phyloP scores from a whole-genome alignment of 1,284 basidiomycete genomes.

The Irpex rosettiformis region DNA sequence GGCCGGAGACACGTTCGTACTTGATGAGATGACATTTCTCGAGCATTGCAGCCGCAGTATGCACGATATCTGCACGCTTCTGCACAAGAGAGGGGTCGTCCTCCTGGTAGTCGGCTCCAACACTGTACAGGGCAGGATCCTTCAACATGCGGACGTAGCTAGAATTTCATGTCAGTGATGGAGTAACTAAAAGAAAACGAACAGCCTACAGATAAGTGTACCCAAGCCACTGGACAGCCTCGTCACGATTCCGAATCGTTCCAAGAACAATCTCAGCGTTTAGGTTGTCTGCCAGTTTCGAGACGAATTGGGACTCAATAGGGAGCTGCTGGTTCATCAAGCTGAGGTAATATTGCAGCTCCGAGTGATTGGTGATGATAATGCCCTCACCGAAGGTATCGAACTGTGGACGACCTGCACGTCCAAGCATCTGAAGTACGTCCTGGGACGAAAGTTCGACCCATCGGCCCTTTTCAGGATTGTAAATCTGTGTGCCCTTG shows the following conservation, averaged over 20 bases:
- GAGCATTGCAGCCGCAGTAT: conserved; percentile 90
- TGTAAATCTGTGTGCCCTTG: conserved; percentile 99
- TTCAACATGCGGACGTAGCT: conserved; percentile 97
- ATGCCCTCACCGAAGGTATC: conserved; percentile 98
- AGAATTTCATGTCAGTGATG: conserved; percentile 9
- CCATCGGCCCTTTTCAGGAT: conserved; percentile 98
- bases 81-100: conserved; percentile 85
- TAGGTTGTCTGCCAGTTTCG: conserved; percentile 91
- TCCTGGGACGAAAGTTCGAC: conserved; percentile 95
- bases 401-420: conserved; percentile 96
- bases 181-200: not conserved
- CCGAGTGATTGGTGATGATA: conserved; percentile 97
- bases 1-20: conserved; percentile 87
- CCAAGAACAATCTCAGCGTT: conserved; percentile 98
- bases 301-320: conserved; percentile 95
- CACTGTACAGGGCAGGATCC: conserved; percentile 85
- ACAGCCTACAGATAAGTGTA: conserved; percentile 87
- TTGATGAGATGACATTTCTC: conserved; percentile 95
- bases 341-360: conserved; percentile 95
- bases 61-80: conserved; percentile 92
- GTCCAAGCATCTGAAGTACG: conserved; percentile 97
- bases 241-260: conserved; percentile 92
- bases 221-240: conserved; percentile 96
- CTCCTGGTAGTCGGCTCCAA: conserved; percentile 89
- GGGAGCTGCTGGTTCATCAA: conserved; percentile 95